Conservation (phyloP, 2,329 filamentous ascomycete genomes). For the Waltergamsia citrina region DNA sequence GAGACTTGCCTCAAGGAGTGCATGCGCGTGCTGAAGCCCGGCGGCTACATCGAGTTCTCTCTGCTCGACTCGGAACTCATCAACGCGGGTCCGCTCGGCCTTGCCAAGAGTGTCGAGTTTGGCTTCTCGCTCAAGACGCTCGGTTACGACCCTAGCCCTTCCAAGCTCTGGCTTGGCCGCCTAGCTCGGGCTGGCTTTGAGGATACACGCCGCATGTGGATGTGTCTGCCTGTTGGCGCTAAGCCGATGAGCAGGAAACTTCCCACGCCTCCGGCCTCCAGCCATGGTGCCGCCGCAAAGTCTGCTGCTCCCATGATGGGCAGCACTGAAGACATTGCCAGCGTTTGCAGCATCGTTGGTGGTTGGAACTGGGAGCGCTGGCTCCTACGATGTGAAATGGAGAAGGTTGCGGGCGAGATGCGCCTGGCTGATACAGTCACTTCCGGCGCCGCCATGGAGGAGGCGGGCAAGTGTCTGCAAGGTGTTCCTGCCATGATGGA, state of each 20-base stretch:
- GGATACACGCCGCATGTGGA: constrained; percentile 77
- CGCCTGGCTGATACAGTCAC: constrained; percentile 43
- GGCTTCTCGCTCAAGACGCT: constrained; percentile 80
- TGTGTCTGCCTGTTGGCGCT: constrained; percentile 74
- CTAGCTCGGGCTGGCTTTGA: constrained; percentile 68
- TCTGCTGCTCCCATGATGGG: constrained; percentile 56
- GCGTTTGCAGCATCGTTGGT: constrained; percentile 72
- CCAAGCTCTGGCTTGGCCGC: constrained; percentile 69
- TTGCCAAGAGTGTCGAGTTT: constrained; percentile 85
- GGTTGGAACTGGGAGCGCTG: constrained; percentile 95
- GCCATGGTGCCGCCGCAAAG: constrained; percentile 29
- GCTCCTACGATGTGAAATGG: constrained; percentile 79
- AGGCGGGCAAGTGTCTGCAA: constrained; percentile 50
- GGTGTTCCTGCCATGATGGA: constrained; percentile 52
- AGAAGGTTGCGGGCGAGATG: constrained; percentile 63
- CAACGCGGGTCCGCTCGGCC: constrained; percentile 68
- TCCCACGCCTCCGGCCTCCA: not conserved
- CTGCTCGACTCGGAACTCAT: constrained; percentile 86
- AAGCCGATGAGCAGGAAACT: constrained; percentile 19
- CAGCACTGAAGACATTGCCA: constrained; percentile 62
- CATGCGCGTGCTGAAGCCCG: constrained; percentile 84
- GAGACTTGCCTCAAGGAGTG: constrained; percentile 78
- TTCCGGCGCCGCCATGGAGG: constrained; percentile 37
- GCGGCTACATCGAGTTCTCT: constrained; percentile 85
- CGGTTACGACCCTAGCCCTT: constrained; percentile 80